Conservation (phyloP, 805 yeast species). For the Wickerhamiella slavikovae region DNA sequence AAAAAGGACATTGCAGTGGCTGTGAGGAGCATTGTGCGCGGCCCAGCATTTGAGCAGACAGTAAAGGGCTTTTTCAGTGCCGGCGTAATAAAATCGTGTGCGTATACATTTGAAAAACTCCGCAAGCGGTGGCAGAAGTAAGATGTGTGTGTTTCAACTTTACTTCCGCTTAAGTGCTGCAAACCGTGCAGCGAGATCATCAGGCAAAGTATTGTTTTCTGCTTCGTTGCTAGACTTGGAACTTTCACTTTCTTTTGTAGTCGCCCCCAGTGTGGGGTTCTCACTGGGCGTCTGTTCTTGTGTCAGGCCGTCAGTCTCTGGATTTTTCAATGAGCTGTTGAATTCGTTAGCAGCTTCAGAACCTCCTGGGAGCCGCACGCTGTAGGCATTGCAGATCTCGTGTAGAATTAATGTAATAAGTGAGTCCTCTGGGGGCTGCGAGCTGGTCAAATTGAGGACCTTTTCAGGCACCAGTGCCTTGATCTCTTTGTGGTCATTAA, state of each 20-base stretch:
- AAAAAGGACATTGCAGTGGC: constrained; percentile 22
- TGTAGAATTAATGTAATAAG: constrained; percentile 49
- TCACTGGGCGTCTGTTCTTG: too few species aligned
- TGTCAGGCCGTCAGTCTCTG: too few species aligned
- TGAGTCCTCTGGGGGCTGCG: constrained; percentile 43
- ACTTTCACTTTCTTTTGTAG: too few species aligned
- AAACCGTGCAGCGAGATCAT: constrained; percentile 13
- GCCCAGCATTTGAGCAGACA: constrained; percentile 58
- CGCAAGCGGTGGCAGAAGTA: constrained; percentile 7
- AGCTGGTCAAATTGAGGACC: constrained; percentile 37
- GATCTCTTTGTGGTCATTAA: too few species aligned
- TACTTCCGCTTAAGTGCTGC: constrained; percentile 6
- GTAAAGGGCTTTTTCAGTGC: constrained; percentile 76
- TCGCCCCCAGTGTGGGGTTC: too few species aligned
- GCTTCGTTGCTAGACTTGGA: too few species aligned
- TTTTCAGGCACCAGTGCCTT: constrained; percentile 42
- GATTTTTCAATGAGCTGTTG: too few species aligned
- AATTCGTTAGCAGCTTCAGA: constrained; percentile 14
- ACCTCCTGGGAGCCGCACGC: constrained; percentile 46
- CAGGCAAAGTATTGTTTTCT: too few species aligned
- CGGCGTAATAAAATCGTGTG: constrained; percentile 24
- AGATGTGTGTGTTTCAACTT: neutral
- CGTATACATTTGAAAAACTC: constrained; percentile 11
- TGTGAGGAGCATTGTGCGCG: constrained; percentile 35
- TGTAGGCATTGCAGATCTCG: constrained; percentile 67